Evolutionary conservation across 139 green algal species (phyloP), one percentile per base, ranked within the genome.

Genomic region (Chlorella sp.): DNA sequence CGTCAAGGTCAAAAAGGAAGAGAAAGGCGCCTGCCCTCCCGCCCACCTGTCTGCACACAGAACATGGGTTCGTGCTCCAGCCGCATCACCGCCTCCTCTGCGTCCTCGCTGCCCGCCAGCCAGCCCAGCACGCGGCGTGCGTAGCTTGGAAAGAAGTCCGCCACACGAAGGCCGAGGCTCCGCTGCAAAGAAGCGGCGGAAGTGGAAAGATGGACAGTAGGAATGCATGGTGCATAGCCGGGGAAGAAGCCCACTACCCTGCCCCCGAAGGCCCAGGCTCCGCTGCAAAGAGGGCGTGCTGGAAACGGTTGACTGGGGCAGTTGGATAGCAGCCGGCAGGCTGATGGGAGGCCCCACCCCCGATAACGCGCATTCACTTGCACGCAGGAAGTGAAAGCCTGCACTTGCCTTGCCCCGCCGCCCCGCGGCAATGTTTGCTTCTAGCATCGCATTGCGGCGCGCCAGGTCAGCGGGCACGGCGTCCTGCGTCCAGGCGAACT

Each of bases 41-140:
- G 36, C 70, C 11, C 70, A 76, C 70, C 70, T 43, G 78, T 75
- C n/a, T 84, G 62, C 30, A 84, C 13, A 34, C 78, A 84, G 46
- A 84, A 75, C 8, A 84, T 64, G 16, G 78, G 78, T n/a, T 84
- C 78, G 8, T 60, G 41, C 41, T 24, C 7, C 60, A 84, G 62
- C 62, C 74, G 62, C 41, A 44, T 19, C 32, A 46, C 32, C 1
- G 79, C 79, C 19, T 14, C 40, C 16, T 22, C 14, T 43, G 65
- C 2, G 60, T 73, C 60, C 65, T 68, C 60, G 38, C 58, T 64
- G 5, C 64, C 26, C 11, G 40, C 41, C 77, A 83, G 30, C 60
- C 41, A 60, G 77, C 54, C 77, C 77, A 83, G 64, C 43, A 41
- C 44, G 26, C 36, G 72, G 43, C 72, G 72, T 28, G 60, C 1